Base-by-base conservation (phyloP, 305 asterid genomes). In the Lippia alba region DNA sequence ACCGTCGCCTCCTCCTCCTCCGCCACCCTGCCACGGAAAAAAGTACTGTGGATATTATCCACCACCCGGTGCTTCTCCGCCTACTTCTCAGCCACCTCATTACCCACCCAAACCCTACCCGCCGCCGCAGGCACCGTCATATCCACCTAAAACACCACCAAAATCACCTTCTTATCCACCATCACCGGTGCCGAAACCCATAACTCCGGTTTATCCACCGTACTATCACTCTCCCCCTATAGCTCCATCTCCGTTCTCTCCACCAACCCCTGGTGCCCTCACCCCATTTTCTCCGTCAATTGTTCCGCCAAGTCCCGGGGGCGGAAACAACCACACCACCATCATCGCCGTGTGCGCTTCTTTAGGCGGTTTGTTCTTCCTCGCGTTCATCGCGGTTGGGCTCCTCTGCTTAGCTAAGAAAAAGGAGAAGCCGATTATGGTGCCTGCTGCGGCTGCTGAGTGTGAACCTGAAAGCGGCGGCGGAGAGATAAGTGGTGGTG, bases 371-470 rank as follows among this genome's bases (percentile, higher is more conserved):
- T 1, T 74, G 0, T 83, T 85, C 79, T 81, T 87, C 75, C 83
- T 87, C 0, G 91, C 93, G 34, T 83, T 87, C 75, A 81, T 87
- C 0, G 91, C 87, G 11, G 77, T 75, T 5, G 87, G 87, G 1
- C 80, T 87, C 18, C 83, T 85, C 24, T 87, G 88, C 79, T 61
- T 81, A 17, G 87, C 88, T 59, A 83, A 85, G 88, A 85, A 75
- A 41, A 87, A 75, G 83, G 81, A 87, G 83, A 87, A 80, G 73
- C 86, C 84, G 0, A 49, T 84, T 10, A 48, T 80, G 70, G 58
- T 71, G 44, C 90, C 85, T 2, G 83, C 82, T 0, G 81, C 82
- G 0, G 71, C 76, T 0, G 75, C 70, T 0, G 74, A 71, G 24
- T 56, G 34, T 33, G 75, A 48, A 48, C 73, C 58, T 4, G 67